Conservation (phyloP, 805 yeast species). For the Starmerella etchellsii region DNA sequence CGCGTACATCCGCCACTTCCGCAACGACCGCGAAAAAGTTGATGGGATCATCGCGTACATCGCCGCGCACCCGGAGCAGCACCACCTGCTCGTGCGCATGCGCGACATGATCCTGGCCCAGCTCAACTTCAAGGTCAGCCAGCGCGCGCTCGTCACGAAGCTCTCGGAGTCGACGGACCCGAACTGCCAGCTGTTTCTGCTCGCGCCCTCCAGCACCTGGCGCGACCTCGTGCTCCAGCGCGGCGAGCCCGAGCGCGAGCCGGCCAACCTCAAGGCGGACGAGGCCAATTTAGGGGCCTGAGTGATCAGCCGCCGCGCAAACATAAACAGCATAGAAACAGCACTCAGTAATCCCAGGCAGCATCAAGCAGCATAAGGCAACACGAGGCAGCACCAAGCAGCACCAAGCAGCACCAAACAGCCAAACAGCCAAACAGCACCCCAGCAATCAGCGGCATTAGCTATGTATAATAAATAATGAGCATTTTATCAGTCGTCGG, state of each 20-base stretch:
- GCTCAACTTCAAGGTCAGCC: conserved; percentile 17
- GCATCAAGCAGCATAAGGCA: too few relatives aligned
- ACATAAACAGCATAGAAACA: too few relatives aligned
- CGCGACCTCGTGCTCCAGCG: conserved; percentile 13
- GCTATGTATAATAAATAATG: too few relatives aligned
- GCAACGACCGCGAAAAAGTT: conserved; percentile 21
- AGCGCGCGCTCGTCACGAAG: conserved; percentile 6
- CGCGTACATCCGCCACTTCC: conserved; percentile 4
- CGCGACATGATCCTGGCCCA: conserved; percentile 8
- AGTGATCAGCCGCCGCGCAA: too few relatives aligned
- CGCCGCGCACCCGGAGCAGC: conserved; percentile 9
- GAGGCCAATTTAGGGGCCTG: not conserved
- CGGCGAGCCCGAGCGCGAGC: conserved; percentile 13
- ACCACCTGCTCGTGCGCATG: conserved; percentile 3
- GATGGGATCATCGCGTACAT: conserved; percentile 11
- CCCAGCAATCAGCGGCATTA: too few relatives aligned
- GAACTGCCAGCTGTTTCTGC: conserved; percentile 9
- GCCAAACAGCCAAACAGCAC: too few relatives aligned
- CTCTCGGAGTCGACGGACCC: conserved; percentile 6
- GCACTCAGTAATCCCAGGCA: too few relatives aligned
- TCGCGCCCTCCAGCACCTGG: conserved; percentile 12
- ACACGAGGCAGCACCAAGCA: too few relatives aligned
- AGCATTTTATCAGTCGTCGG: too few relatives aligned
- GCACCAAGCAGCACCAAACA: too few relatives aligned
- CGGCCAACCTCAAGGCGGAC: not conserved